These are phyloP conservation scores for Diutina scorzettiae DNA, from an alignment of 1,139 yeast genomes.

Conservation along the genomic window DNA sequence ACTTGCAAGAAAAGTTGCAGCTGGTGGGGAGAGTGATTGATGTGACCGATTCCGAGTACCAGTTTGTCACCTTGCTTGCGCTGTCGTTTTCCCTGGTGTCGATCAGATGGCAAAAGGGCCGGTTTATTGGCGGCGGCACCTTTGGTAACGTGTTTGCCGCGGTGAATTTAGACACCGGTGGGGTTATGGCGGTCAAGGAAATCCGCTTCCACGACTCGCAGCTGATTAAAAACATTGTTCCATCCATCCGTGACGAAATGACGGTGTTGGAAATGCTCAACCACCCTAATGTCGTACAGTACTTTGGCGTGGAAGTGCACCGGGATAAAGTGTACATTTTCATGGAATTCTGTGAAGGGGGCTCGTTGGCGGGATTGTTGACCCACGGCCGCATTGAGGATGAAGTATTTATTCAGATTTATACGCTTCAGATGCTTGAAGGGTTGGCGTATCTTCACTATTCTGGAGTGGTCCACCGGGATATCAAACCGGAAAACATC, in stretches of 20 bases:
- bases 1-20: slow-evolving; percentile 35
- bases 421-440: slow-evolving; percentile 86
- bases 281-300: slow-evolving; percentile 93
- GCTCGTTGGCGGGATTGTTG: slow-evolving; percentile 73
- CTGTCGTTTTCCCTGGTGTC: slow-evolving; percentile 86
- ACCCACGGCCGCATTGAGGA: slow-evolving; percentile 89
- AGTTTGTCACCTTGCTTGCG: slow-evolving; percentile 74
- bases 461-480: slow-evolving; percentile 93
- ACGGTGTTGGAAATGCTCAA: slow-evolving; percentile 87
- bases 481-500: slow-evolving; percentile 91
- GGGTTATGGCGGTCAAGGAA: slow-evolving; percentile 94
- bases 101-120: slow-evolving; percentile 95
- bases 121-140: slow-evolving; percentile 89
- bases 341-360: slow-evolving; percentile 97
- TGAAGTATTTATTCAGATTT: slow-evolving; percentile 84
- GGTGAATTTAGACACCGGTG: slow-evolving; percentile 87
- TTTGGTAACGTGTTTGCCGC: slow-evolving; percentile 94
- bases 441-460: slow-evolving; percentile 92
- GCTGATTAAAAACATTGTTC: slow-evolving; percentile 74
- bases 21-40: slow-evolving; percentile 84
- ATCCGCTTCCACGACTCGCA: slow-evolving; percentile 84
- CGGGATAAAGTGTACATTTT: slow-evolving; percentile 90
- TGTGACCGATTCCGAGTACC: slow-evolving; percentile 77
- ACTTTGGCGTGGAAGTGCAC: slow-evolving; percentile 94
- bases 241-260: slow-evolving; percentile 91